Conservation (phyloP, 2,329 filamentous ascomycete genomes). For the Polychaeton citri region DNA sequence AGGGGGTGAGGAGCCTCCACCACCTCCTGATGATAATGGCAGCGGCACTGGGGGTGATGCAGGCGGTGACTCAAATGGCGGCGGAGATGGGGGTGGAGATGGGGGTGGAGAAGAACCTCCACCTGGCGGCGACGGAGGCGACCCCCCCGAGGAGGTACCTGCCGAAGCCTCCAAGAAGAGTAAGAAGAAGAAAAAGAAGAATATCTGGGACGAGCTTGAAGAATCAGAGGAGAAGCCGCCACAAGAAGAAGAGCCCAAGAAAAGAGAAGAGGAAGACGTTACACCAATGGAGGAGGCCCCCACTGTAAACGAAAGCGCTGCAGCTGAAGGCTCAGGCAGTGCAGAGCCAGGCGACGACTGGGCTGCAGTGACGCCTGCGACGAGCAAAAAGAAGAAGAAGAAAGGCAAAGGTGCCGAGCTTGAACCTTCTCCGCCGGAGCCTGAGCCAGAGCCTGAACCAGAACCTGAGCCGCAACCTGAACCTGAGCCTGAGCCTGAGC, state of each 20-base stretch:
- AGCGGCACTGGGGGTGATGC: slow-evolving; percentile 18
- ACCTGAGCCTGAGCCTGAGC: slow-evolving; percentile 6
- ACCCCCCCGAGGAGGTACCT: slow-evolving; percentile 22
- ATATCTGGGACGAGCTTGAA: slow-evolving; percentile 14
- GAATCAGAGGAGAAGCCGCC: slow-evolving; percentile 21
- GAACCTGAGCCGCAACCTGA: slow-evolving; percentile 8
- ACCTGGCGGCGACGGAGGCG: slow-evolving; percentile 16
- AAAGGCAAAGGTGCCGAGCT: slow-evolving; percentile 11
- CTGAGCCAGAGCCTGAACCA: slow-evolving; percentile 6
- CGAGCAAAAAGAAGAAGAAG: slow-evolving; percentile 17
- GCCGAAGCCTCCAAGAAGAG: slow-evolving; percentile 20
- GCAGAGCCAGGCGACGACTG: slow-evolving; percentile 25
- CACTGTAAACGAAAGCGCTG: slow-evolving; percentile 14
- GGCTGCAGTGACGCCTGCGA: slow-evolving; percentile 19
- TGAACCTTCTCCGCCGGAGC: slow-evolving; percentile 8
- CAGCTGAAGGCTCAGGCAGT: slow-evolving; percentile 18
- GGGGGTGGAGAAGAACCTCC: slow-evolving; percentile 14
- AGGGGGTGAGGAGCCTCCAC: slow-evolving; percentile 28
- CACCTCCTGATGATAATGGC: slow-evolving; percentile 17
- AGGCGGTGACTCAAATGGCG: slow-evolving; percentile 19
- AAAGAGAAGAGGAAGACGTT: slow-evolving; percentile 19
- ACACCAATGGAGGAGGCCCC: slow-evolving; percentile 8
- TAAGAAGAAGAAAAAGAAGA: slow-evolving; percentile 29
- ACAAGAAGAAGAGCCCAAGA: slow-evolving; percentile 24
- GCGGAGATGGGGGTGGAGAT: slow-evolving; percentile 10